These are phyloP conservation scores for Dentipellis sp. DNA, from an alignment of 768 basidiomycete species.

Conservation along the genomic window DNA sequence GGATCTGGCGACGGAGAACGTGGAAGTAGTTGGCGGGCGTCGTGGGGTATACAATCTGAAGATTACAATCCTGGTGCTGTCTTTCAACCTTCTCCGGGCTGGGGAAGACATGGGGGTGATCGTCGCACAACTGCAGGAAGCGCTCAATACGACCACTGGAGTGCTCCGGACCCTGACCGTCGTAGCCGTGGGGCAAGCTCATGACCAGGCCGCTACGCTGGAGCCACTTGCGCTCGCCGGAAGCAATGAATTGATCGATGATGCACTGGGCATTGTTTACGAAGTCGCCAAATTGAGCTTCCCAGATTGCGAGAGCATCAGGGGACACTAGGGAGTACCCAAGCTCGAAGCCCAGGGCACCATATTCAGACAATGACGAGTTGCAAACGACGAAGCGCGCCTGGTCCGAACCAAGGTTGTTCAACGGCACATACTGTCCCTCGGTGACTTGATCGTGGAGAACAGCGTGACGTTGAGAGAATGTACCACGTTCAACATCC, in stretches of 20 bases:
- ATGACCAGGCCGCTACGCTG: slow-evolving; percentile 89
- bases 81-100: slow-evolving; percentile 82
- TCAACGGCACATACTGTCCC: slow-evolving; percentile 81
- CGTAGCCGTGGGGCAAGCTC: slow-evolving; percentile 90
- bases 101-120: slow-evolving; percentile 89
- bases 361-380: slow-evolving; percentile 93
- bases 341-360: slow-evolving; percentile 92
- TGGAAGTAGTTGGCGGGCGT: slow-evolving; percentile 99
- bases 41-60: slow-evolving; percentile 97
- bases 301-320: slow-evolving; percentile 90
- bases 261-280: slow-evolving; percentile 96
- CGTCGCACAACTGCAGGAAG: slow-evolving; percentile 96
- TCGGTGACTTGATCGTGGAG: slow-evolving; percentile 95
- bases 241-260: slow-evolving; percentile 97
- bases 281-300: slow-evolving; percentile 98
- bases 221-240: slow-evolving; percentile 96
- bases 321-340: slow-evolving; percentile 98
- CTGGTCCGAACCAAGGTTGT: slow-evolving; percentile 80
- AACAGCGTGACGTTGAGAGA: slow-evolving; percentile 96
- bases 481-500: slow-evolving; percentile 97
- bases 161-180: slow-evolving; percentile 98
- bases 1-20: slow-evolving; percentile 91
- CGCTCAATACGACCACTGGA: slow-evolving; percentile 92
- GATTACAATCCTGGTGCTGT: slow-evolving; percentile 98
- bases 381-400: slow-evolving; percentile 95